Base-by-base conservation (phyloP, 768 basidiomycete species). In the Tylopilus balloui region DNA sequence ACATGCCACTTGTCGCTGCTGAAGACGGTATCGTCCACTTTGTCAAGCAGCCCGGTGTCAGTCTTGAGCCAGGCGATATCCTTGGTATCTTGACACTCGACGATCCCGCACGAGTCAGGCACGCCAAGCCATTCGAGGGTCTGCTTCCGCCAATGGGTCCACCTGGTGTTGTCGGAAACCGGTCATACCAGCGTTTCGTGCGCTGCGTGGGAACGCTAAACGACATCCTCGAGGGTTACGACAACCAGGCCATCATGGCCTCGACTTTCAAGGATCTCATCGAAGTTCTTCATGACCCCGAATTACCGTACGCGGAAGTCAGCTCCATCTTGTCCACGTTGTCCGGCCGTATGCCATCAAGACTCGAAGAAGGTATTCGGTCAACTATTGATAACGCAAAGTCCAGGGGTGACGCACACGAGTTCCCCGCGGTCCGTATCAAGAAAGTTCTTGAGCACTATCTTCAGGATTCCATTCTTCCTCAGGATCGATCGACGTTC, bases 1-100 rank as follows among this genome's bases (percentile, higher is more conserved):
- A 96, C 70, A 96, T 99, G 95, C 93, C 93, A 4, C 81, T 99
- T 47, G 83, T 91, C 47, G 92, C 93, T 6, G 80, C 87, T 3
- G 96, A 99, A 67, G 92, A 95, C 66, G 96, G 96, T 61, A 78
- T 86, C 39, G 85, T 94, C 15, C 93, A 95, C 60, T 83, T 98
- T 60, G 91, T 98, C 70, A 99, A 98, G 72, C 96, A 99, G 67
- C 91, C 96, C 48, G 96, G 96, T 60, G 91, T 94, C 63, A 93
- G 91, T 56, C 80, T 99, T 47, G 91, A 95, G 55, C 92, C 94
- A 12, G 96, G 96, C 21, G 96, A 97, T 68, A 93, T 99, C 48
- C 83, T 99, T 50, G 96, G 96, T 70, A 94, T 98, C 61, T 78
- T 98, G 48, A 90, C 92, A 9, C 81, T 98, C 49, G 96, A 98